Conservation (phyloP, 2,329 filamentous ascomycete genomes). For the Pseudogymnoascus sp. region DNA sequence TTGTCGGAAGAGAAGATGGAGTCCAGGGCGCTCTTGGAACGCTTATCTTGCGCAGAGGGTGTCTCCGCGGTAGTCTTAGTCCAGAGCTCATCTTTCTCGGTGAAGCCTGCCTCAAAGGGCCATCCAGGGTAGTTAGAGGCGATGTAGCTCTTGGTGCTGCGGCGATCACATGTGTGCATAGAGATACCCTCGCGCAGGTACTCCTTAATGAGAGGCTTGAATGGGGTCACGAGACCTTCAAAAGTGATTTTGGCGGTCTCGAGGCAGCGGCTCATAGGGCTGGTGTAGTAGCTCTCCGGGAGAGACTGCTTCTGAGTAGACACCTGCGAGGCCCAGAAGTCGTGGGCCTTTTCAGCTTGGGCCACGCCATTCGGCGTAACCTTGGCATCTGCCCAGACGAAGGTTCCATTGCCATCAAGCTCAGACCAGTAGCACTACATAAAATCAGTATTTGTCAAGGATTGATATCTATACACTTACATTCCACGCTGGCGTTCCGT, state of each 20-base stretch:
- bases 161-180: slow-evolving; percentile 61
- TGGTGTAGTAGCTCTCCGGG: slow-evolving; percentile 58
- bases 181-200: slow-evolving; percentile 57
- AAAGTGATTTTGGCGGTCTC: slow-evolving; percentile 58
- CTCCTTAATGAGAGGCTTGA: slow-evolving; percentile 56
- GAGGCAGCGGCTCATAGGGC: slow-evolving; percentile 55
- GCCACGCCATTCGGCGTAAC: slow-evolving; percentile 49
- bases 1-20: slow-evolving; percentile 48
- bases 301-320: slow-evolving; percentile 46
- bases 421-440: slow-evolving; percentile 56
- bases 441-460: not conserved
- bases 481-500: slow-evolving; percentile 63
- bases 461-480: slow-evolving; percentile 32
- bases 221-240: slow-evolving; percentile 46
- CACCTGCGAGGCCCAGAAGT: slow-evolving; percentile 51
- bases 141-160: slow-evolving; percentile 49
- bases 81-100: slow-evolving; percentile 48
- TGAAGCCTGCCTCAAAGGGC: slow-evolving; percentile 53
- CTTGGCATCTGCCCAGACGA: slow-evolving; percentile 55
- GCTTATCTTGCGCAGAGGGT: slow-evolving; percentile 39
- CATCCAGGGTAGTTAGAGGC: slow-evolving; percentile 43
- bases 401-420: slow-evolving; percentile 55
- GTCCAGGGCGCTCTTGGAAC: slow-evolving; percentile 45
- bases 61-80: slow-evolving; percentile 35
- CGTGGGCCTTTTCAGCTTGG: slow-evolving; percentile 51